Evolutionary conservation across 192 early-diverging fungal species (phyloP), one percentile per base, ranked within the genome.

Genomic region (Podila verticillata): DNA sequence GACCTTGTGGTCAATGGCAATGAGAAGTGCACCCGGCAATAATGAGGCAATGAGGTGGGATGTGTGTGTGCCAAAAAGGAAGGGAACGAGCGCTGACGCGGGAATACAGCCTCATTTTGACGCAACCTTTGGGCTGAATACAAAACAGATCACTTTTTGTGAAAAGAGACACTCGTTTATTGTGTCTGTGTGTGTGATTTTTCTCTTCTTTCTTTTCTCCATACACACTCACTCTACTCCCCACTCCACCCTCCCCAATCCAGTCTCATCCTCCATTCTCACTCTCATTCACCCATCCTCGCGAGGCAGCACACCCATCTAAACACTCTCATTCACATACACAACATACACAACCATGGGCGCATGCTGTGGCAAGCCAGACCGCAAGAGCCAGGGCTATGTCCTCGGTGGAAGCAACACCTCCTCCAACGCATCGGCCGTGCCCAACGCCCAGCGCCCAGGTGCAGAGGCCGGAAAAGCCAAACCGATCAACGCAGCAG

Each of bases 331-430:
- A 69, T 48, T 60, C 67, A n/a, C n/a, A n/a, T n/a, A n/a, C n/a
- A n/a, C n/a, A n/a, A n/a, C n/a, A 62, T 34, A 22, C 26, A 28
- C 24, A 35, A 59, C 34, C 57, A 79, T 79, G 75, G 75, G 75
- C 20, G 69, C 75, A 47, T 79, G 75, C 48, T 79, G 68, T 63
- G 75, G 75, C 31, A 79, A 79, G 67, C 75, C 75, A 60, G 36
- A 63, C 54, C 75, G 65, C 39, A 79, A 72, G 58, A 35, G 15
- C 29, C 58, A 62, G 20, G 75, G 75, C n/a, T 67, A 79, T 28
- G 75, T 79, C 39, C 75, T 79, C n/a, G 75, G 75, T 6, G 69
- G 64, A 6, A 51, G 48, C 35, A 79, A 67, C 48, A 54, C 75
- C 60, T 67, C 74, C 35, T 65, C 66, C n/a, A 70, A 65, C 39